phyloP scores from a whole-genome alignment of 306 rosid genomes.

The Cucurbita pepo region DNA sequence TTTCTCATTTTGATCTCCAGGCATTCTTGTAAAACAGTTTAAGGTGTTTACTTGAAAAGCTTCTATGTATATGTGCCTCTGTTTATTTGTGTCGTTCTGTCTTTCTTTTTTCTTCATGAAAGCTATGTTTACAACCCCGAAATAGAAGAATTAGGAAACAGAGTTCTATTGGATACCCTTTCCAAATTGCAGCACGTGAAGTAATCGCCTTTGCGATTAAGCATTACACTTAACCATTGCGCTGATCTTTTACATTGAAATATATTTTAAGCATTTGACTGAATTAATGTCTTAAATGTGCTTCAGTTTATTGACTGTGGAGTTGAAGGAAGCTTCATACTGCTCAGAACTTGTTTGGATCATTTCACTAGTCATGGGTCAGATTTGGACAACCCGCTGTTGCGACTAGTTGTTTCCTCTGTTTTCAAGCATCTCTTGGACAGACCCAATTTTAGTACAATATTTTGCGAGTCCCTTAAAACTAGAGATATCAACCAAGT shows the following conservation, averaged over 20 bases:
- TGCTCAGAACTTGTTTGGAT: constrained; percentile 75
- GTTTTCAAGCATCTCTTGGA: constrained; percentile 53
- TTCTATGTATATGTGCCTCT: neutral
- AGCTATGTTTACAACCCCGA: neutral
- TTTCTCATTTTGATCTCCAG: neutral
- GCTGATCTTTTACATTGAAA: neutral
- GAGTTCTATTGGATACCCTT: neutral
- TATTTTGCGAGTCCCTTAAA: constrained; percentile 63
- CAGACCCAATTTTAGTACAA: constrained; percentile 66
- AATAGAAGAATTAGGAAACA: neutral
- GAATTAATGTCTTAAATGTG: constrained; percentile 10
- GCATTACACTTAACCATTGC: neutral
- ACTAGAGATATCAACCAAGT: constrained; percentile 49
- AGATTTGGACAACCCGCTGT: constrained; percentile 34
- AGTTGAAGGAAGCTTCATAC: constrained; percentile 63
- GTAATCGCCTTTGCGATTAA: neutral
- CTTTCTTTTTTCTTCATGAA: neutral
- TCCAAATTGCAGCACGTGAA: neutral
- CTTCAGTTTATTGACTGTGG: constrained; percentile 66
- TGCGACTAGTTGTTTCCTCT: constrained; percentile 37
- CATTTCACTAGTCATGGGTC: constrained; percentile 28
- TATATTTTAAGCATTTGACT: constrained; percentile 1
- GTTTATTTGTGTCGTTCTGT: neutral
- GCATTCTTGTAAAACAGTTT: neutral
- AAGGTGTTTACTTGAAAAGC: neutral